Conservation (phyloP, 805 yeast species). For the Starmerella etchellsii region DNA sequence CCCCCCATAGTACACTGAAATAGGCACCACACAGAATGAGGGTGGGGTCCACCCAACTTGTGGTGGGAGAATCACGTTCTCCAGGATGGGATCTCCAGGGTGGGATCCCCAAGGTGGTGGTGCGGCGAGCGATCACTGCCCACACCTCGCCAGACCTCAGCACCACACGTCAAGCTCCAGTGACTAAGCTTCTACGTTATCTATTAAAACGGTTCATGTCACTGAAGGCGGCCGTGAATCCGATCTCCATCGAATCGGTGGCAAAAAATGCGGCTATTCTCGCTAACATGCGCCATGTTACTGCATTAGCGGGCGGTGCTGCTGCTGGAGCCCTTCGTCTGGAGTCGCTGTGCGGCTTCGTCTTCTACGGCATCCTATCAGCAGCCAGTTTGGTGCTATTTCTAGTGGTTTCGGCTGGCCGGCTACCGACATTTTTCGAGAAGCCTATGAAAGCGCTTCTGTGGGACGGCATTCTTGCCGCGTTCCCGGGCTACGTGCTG, state of each 20-base stretch:
- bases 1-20: too few species aligned
- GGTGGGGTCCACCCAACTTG: too few species aligned
- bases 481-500: constrained; percentile 18
- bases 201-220: too few species aligned
- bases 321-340: constrained; percentile 44
- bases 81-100: too few species aligned
- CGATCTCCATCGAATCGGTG: constrained; percentile 4
- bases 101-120: too few species aligned
- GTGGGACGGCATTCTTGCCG: constrained; percentile 12
- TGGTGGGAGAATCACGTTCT: too few species aligned
- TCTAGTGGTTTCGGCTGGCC: background rate
- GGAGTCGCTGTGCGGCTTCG: constrained; percentile 38
- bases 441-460: constrained; percentile 4
- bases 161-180: too few species aligned
- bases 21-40: too few species aligned
- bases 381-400: constrained; percentile 21
- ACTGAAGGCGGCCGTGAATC: constrained; percentile 6
- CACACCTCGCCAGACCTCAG: too few species aligned
- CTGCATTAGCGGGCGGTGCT: constrained; percentile 39
- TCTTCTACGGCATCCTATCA: constrained; percentile 28
- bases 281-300: constrained; percentile 32
- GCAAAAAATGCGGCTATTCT: constrained; percentile 9
- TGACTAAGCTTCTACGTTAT: too few species aligned
- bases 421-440: constrained; percentile 5
- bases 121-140: too few species aligned